These are phyloP conservation scores for Acorus calamus DNA, from an alignment of 106 monocot genomes.

Conservation along the genomic window DNA sequence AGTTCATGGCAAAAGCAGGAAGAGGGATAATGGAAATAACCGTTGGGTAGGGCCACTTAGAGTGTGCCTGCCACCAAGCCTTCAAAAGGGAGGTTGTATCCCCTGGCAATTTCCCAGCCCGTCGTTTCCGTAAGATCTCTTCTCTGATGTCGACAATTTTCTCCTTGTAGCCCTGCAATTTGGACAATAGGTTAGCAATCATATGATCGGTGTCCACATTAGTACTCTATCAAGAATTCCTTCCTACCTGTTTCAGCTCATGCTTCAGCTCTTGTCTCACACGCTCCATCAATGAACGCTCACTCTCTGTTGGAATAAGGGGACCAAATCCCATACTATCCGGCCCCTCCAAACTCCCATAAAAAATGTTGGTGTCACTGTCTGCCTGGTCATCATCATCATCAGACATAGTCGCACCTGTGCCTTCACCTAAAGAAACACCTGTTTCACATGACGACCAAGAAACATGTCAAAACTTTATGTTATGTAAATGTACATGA, in stretches of 20 bases:
- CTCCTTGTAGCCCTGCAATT: constrained; percentile 75
- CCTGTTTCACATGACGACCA: constrained; percentile 19
- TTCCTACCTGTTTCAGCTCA: constrained; percentile 71
- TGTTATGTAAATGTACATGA: neutral
- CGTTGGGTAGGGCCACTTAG: constrained; percentile 98
- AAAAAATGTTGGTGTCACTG: constrained; percentile 73
- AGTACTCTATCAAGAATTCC: neutral
- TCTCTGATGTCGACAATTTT: constrained; percentile 94
- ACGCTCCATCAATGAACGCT: constrained; percentile 86
- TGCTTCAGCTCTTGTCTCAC: constrained; percentile 93
- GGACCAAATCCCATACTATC: constrained; percentile 90
- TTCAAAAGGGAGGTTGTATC: constrained; percentile 82
- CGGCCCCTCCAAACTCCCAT: constrained; percentile 53
- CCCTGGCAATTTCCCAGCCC: constrained; percentile 90
- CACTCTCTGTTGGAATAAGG: constrained; percentile 85
- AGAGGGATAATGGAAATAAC: constrained; percentile 21
- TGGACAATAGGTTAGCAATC: neutral
- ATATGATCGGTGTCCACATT: neutral
- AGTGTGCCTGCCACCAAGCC: constrained; percentile 97
- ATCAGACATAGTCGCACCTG: constrained; percentile 96
- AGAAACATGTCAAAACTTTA: neutral
- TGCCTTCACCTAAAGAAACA: constrained; percentile 80
- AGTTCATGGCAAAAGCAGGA: neutral
- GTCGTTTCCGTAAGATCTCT: constrained; percentile 80
- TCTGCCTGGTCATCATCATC: constrained; percentile 87